Evolutionary conservation across 371 early-diverging fungal species (phyloP), one percentile per base, ranked within the genome.

Genomic region (Phascolomyces articulosus): DNA sequence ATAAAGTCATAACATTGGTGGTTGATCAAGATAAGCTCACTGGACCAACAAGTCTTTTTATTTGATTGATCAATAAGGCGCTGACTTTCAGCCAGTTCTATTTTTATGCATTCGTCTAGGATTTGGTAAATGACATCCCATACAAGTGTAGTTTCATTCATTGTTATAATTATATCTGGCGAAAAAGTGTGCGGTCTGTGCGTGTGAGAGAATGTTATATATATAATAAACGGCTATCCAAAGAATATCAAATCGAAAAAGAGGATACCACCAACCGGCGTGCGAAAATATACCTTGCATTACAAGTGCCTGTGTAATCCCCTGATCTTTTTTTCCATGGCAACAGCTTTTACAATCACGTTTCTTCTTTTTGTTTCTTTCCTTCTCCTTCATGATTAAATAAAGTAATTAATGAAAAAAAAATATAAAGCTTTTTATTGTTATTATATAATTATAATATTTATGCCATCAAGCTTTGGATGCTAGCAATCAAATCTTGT

Each of bases 101-200:
- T 16, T 20, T 29, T 21, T 16, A 61, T 29, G 24, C 62, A 61
- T 16, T 48, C 49, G 56, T 65, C 65, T 20, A 65, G 47, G 20
- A 65, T 55, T 16, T n/a, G 40, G 48, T 64, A 64, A 1, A 56
- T 56, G 7, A 64, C 44, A 28, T 64, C 64, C 64, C 54, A 64
- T 27, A 55, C 47, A 1, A 64, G 41, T 21, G 44, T 29, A 23
- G 62, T 27, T 13, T 56, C 31, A 24, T 41, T 26, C 29, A 27
- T 60, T 62, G 20, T 54, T n/a, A n/a, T n/a, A n/a, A n/a, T n/a
- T 16, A 24, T 62, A 40, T n/a, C 2, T 54, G 11, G 38, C 13
- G 38, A n/a, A n/a, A n/a, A n/a, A n/a, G n/a, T n/a, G n/a, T n/a
- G n/a, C n/a, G n/a, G n/a, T n/a, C n/a, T 34, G 11, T 34, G 34